Conservation (phyloP, 805 yeast genomes). For the Kuraishia borneana region DNA sequence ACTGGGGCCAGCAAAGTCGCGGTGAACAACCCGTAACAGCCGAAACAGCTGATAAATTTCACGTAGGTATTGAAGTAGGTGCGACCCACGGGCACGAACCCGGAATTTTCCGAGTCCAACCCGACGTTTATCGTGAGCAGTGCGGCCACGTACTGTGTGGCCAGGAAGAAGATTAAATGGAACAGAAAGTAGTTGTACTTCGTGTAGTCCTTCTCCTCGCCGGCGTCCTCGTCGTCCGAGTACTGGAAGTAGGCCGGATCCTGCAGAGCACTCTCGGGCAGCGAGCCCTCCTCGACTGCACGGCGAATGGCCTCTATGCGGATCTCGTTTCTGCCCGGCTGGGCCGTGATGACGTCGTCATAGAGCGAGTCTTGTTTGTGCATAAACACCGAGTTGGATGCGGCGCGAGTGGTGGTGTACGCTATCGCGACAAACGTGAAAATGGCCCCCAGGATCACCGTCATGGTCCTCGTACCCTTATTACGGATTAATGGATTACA, state of each 20-base stretch:
- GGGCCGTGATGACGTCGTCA: constrained; percentile 28
- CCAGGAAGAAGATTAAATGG: constrained; percentile 85
- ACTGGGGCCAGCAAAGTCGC: constrained; percentile 94
- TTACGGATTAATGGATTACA: constrained; percentile 92
- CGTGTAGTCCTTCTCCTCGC: constrained; percentile 51
- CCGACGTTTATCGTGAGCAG: constrained; percentile 85
- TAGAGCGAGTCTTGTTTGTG: constrained; percentile 24
- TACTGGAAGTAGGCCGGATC: constrained; percentile 56
- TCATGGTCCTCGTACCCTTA: constrained; percentile 79
- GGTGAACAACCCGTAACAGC: constrained; percentile 72
- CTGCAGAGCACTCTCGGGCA: constrained; percentile 83
- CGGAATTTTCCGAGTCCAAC: constrained; percentile 62
- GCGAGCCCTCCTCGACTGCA: constrained; percentile 93
- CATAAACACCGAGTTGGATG: constrained; percentile 63
- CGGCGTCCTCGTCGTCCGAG: constrained; percentile 34
- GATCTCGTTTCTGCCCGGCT: constrained; percentile 56
- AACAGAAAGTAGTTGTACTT: constrained; percentile 80
- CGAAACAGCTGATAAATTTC: constrained; percentile 85
- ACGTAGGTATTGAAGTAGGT: constrained; percentile 95
- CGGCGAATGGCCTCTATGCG: constrained; percentile 80
- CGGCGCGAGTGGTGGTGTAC: constrained; percentile 95
- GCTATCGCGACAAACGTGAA: constrained; percentile 94
- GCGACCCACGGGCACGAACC: constrained; percentile 93
- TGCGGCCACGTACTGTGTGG: constrained; percentile 95
- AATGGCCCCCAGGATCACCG: constrained; percentile 80